Percentiles rank a stretch among this genome's conserved stretches.
Conservation (phyloP, 192 early-diverging fungal genomes). For the Coemansia sp. region DNA sequence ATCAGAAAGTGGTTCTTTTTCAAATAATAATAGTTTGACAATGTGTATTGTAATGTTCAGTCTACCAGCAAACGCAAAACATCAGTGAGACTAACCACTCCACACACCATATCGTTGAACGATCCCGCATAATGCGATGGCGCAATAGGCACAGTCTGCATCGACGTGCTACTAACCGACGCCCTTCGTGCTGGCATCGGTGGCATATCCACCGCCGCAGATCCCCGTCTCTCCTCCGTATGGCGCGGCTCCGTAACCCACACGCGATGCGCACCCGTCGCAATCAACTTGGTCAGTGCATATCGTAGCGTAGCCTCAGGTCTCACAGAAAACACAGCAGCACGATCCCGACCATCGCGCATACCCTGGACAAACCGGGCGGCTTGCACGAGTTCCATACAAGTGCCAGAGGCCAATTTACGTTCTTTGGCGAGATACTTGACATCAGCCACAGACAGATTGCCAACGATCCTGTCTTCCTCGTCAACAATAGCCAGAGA, state of each 20-base stretch:
- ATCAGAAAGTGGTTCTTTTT: too few relatives aligned
- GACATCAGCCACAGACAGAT: conserved; percentile 41
- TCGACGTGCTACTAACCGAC: conserved; percentile 37
- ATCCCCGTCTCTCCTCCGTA: neutral
- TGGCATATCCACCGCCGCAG: neutral
- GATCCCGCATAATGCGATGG: conserved; percentile 28
- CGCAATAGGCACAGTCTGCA: conserved; percentile 38
- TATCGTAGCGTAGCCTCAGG: conserved; percentile 68
- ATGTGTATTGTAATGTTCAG: conserved; percentile 37
- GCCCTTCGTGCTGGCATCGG: conserved; percentile 16
- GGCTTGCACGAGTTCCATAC: conserved; percentile 62
- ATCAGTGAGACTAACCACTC: conserved; percentile 80
- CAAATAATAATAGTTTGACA: neutral
- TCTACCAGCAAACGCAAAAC: conserved; percentile 64
- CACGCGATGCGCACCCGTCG: conserved; percentile 78
- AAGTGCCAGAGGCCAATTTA: conserved; percentile 55
- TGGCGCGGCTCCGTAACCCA: conserved; percentile 59
- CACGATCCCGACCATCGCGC: conserved; percentile 61
- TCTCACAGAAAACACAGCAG: conserved; percentile 74
- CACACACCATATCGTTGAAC: conserved; percentile 46
- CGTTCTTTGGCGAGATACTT: conserved; percentile 50
- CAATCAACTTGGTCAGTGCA: conserved; percentile 72
- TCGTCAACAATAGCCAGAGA: conserved; percentile 50
- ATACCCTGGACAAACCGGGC: conserved; percentile 63
- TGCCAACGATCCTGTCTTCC: conserved; percentile 18